A percentile compares a stretch with the other conserved stretches of the same genome.
phyloP scores from a whole-genome alignment of 2,329 filamentous ascomycete species.

The Microdochium trichocladiopsis region DNA sequence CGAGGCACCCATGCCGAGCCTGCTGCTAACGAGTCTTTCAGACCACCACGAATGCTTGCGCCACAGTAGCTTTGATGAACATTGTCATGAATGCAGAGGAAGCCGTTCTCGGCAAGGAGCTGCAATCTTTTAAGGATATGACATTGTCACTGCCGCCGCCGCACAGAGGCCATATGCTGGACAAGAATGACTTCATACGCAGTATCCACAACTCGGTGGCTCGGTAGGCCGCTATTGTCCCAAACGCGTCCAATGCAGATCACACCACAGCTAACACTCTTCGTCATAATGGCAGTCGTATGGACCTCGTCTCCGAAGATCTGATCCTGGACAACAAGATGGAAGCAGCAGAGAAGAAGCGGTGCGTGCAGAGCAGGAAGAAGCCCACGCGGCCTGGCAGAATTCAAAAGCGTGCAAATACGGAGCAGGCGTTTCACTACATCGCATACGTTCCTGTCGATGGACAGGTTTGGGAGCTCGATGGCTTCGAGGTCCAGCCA shows the following conservation, averaged over 20 bases:
- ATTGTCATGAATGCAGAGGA: conserved; percentile 78
- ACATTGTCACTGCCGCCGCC: conserved; percentile 64
- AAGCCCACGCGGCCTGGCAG: conserved; percentile 16
- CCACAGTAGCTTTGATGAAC: conserved; percentile 86
- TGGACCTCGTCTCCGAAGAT: conserved; percentile 70
- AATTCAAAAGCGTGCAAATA: conserved; percentile 16
- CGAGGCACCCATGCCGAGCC: not conserved
- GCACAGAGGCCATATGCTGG: conserved; percentile 68
- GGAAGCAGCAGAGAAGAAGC: conserved; percentile 27
- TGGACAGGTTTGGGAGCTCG: conserved; percentile 79
- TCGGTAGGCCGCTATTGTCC: conserved; percentile 36
- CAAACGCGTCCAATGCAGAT: too few species aligned
- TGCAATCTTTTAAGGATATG: conserved; percentile 65
- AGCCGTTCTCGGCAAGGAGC: conserved; percentile 61
- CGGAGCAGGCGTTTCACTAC: conserved; percentile 74
- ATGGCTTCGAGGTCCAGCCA: conserved; percentile 72
- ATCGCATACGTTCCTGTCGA: conserved; percentile 77
- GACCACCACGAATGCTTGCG: conserved; percentile 80
- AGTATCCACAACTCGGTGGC: conserved; percentile 84
- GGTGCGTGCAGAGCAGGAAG: conserved; percentile 22
- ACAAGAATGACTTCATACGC: conserved; percentile 69
- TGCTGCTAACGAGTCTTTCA: conserved; percentile 26
- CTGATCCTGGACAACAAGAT: conserved; percentile 55
- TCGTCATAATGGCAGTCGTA: conserved; percentile 40
- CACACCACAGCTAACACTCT: conserved; percentile 2